phyloP scores from a whole-genome alignment of 2,329 filamentous ascomycete species.

The Scortechinia acanthostroma region DNA sequence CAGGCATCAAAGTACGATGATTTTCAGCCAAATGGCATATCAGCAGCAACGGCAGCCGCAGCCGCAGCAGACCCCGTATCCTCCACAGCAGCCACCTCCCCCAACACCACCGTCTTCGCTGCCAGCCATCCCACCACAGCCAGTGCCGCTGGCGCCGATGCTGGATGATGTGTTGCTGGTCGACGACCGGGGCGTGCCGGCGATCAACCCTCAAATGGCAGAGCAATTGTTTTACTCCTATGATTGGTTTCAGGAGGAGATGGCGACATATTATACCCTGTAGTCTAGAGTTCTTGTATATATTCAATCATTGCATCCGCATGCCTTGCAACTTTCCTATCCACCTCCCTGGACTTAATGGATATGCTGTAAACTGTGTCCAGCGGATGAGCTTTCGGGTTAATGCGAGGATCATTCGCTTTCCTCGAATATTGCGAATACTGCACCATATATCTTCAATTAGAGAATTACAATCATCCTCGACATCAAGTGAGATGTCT shows the following conservation, averaged over 20 bases:
- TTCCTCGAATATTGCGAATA: too few relatives aligned
- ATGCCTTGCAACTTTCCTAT: background rate
- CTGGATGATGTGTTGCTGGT: conserved; percentile 22
- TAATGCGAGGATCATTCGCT: too few relatives aligned
- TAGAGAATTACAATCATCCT: background rate
- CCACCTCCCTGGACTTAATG: too few relatives aligned
- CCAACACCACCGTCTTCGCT: background rate
- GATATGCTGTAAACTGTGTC: too few relatives aligned
- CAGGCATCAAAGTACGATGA: conserved; percentile 23
- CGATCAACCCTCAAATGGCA: conserved; percentile 22
- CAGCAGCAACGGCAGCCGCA: conserved; percentile 10
- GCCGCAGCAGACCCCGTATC: background rate
- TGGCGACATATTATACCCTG: conserved; percentile 19
- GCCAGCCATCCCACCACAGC: background rate
- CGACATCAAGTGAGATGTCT: too few relatives aligned
- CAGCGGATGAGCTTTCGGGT: too few relatives aligned
- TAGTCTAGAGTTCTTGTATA: background rate
- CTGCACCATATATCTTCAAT: too few relatives aligned
- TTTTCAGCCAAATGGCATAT: conserved; percentile 21
- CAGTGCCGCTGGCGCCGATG: conserved; percentile 18
- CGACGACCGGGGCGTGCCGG: conserved; percentile 14
- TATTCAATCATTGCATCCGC: too few relatives aligned
- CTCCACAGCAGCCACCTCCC: background rate
- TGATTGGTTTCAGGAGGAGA: conserved; percentile 26
- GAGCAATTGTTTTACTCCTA: conserved; percentile 25